These are phyloP conservation scores for rapeseed (Brassica napus) DNA, from an alignment of 345 rosid species.

Conservation along the genomic window Da-Ae NC_063435.1:4983501-4984000, in stretches of 20 bases:
- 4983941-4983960: slow-evolving; percentile 54
- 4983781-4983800: neutral
- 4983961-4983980: slow-evolving; percentile 62
- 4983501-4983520: neutral
- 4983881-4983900: slow-evolving; percentile 51
- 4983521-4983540: neutral
- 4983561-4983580: neutral
- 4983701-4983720: neutral
- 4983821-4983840: neutral
- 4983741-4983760: neutral
- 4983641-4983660: neutral
- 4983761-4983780: neutral
- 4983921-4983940: slow-evolving; percentile 48
- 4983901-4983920: slow-evolving; percentile 38
- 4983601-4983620: neutral
- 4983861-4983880: slow-evolving; percentile 36
- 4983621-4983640: neutral
- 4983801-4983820: neutral
- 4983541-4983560: neutral
- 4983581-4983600: neutral
- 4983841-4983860: neutral
- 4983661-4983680: neutral
- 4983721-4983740: neutral
- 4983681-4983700: neutral
- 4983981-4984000: slow-evolving; percentile 81